Evolutionary conservation across 1,139 yeast genomes (phyloP), one percentile per base, ranked within the genome.

Genomic region (Casaregolazyma lundiana): DNA sequence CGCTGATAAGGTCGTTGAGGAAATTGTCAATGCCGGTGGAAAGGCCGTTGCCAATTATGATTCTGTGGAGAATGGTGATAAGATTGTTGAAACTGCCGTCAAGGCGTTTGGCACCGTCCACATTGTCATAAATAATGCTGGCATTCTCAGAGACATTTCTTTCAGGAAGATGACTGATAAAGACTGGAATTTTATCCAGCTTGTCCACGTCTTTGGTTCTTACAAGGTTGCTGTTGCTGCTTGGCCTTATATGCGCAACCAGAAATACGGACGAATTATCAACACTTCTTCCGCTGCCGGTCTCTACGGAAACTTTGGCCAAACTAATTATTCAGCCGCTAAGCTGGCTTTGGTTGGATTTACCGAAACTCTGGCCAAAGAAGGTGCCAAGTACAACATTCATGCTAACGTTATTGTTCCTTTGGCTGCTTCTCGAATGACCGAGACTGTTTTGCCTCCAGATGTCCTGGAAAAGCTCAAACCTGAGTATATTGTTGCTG

Each of bases 261-360:
- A 92, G 68, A 77, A 78, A 53, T 92, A 72, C 63, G 98, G 98
- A 55, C 77, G 97, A 61, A 77, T 92, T 59, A 70, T 92, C 61
- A 90, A 88, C 74, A 90, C 97, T 17, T 81, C 96, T 39, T 89
- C 97, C 5, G 97, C 97, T 21, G 97, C 97, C 42, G 97, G 97
- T 34, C 75, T 92, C 56, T 92, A 85, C 65, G 98, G 98, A 56
- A 89, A 89, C 72, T 92, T 89, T 69, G 98, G 98, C 47, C 98
- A 92, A 69, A 80, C 96, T 42, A 92, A 92, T 72, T 92, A 92
- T 70, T 81, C 96, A 2, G 94, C 96, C 38, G 97, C 97, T 39
- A 92, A 92, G 69, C 72, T 86, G 53, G 97, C 88, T 20, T 73
- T 89, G 49, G 85, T 90, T 51, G 97, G 97, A 17, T 81, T 92